A percentile compares a stretch with the other conserved stretches of the same genome.
Conservation (phyloP, 2,329 filamentous ascomycete genomes). For the Aureobasidium namibiae region DNA sequence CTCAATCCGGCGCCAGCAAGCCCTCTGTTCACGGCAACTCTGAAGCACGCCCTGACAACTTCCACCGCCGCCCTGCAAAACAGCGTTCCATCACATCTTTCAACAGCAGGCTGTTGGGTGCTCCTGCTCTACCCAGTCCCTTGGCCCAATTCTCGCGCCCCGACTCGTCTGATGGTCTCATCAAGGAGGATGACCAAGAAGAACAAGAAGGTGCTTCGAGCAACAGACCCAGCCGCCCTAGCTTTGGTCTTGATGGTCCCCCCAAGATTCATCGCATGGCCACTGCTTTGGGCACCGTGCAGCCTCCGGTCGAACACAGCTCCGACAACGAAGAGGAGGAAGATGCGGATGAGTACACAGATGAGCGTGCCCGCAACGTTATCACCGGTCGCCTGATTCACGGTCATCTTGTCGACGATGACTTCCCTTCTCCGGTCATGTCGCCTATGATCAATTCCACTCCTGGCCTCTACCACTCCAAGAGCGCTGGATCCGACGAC, state of each 20-base stretch:
- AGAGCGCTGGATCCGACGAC: conserved; percentile 37
- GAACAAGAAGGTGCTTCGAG: not conserved
- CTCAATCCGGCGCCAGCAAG: conserved; percentile 14
- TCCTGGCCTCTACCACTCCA: conserved; percentile 33
- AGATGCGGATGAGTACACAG: conserved; percentile 23
- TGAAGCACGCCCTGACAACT: conserved; percentile 1
- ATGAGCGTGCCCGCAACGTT: conserved; percentile 69
- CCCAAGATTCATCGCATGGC: conserved; percentile 16
- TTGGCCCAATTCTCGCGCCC: conserved; percentile 24
- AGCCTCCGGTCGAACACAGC: conserved; percentile 18
- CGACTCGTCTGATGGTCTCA: conserved; percentile 19
- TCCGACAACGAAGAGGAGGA: conserved; percentile 27
- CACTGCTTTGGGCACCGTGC: conserved; percentile 22
- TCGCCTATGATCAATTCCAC: conserved; percentile 56
- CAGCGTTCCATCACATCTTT: conserved; percentile 18
- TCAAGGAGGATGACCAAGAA: not conserved
- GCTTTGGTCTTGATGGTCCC: not conserved
- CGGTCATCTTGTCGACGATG: conserved; percentile 90
- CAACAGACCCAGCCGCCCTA: not conserved
- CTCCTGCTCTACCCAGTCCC: conserved; percentile 22
- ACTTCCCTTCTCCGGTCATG: conserved; percentile 70
- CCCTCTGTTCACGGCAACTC: conserved; percentile 7
- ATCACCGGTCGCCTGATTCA: conserved; percentile 86
- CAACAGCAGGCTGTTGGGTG: conserved; percentile 21
- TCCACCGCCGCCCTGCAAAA: conserved; percentile 8